These are phyloP conservation scores for Vitis vinifera DNA, from an alignment of 164 flowering plant genomes.

Conservation along the genomic window DNA sequence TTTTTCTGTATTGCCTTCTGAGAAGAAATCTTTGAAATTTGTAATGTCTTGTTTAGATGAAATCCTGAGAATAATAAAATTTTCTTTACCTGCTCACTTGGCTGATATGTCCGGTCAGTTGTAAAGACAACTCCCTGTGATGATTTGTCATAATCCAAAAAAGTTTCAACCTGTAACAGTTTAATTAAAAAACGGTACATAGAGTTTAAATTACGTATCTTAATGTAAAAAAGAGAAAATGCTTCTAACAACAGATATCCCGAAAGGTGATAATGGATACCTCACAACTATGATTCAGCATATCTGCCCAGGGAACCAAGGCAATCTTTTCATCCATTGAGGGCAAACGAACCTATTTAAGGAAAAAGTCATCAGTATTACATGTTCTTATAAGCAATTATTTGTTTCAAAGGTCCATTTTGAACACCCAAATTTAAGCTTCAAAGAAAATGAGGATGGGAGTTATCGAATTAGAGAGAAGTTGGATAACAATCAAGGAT, in stretches of 20 bases:
- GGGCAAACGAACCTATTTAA: slow-evolving; percentile 79
- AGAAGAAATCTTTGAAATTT: not conserved
- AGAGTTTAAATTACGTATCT: not conserved
- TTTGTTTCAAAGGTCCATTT: not conserved
- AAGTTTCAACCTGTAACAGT: slow-evolving; percentile 76
- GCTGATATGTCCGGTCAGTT: slow-evolving; percentile 84
- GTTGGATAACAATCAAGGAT: not conserved
- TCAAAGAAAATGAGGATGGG: not conserved
- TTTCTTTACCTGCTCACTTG: slow-evolving; percentile 95
- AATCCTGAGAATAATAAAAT: slow-evolving; percentile 2
- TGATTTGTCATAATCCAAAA: slow-evolving; percentile 86
- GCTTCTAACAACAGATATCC: not conserved
- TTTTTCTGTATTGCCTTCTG: not conserved
- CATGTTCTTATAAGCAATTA: not conserved
- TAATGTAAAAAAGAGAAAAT: not conserved
- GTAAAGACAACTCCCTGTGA: slow-evolving; percentile 87
- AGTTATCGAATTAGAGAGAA: not conserved
- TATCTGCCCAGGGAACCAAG: slow-evolving; percentile 99
- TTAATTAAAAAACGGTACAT: not conserved
- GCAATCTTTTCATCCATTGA: slow-evolving; percentile 92
- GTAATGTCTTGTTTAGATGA: too few relatives aligned
- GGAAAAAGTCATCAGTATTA: not conserved
- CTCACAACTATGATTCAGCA: slow-evolving; percentile 95
- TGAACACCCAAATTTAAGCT: not conserved
- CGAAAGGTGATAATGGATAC: slow-evolving; percentile 26